phyloP scores from a whole-genome alignment of 768 basidiomycete genomes.

The Asterophora lycoperdoides region DNA sequence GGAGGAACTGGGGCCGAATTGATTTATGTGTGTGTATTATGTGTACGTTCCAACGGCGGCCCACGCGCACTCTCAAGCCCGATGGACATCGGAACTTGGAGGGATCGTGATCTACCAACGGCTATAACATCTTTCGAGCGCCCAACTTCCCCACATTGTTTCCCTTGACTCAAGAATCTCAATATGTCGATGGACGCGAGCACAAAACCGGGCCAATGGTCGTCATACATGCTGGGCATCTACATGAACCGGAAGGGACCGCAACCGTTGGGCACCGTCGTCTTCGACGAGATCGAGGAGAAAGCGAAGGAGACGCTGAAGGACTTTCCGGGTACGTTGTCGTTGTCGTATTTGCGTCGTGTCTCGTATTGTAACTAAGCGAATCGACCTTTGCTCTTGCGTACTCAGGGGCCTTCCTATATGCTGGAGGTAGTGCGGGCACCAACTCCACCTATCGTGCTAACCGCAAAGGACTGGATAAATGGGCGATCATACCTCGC shows the following conservation, averaged over 20 bases:
- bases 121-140: too few species aligned
- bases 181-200: not conserved
- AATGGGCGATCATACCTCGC: constrained; percentile 73
- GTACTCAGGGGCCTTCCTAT: constrained; percentile 58
- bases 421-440: constrained; percentile 76
- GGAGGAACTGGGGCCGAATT: too few species aligned
- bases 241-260: constrained; percentile 37
- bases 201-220: constrained; percentile 29
- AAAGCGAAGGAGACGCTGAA: constrained; percentile 62
- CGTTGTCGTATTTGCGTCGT: not conserved
- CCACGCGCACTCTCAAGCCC: too few species aligned
- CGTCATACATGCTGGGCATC: constrained; percentile 34
- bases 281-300: constrained; percentile 58
- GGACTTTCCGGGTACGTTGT: constrained; percentile 45
- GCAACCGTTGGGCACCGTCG: constrained; percentile 55
- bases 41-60: too few species aligned
- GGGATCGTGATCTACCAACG: too few species aligned
- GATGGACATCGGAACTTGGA: too few species aligned
- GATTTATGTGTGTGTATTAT: too few species aligned
- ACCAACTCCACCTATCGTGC: constrained; percentile 59
- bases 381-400: not conserved
- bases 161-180: not conserved
- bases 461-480: constrained; percentile 61
- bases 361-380: too few species aligned
- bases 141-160: too few species aligned